Evolutionary conservation across 352 stramenopile species (phyloP), one percentile per base, ranked within the genome.

Genomic region (Thalassiosira livingstoniorum): DNA sequence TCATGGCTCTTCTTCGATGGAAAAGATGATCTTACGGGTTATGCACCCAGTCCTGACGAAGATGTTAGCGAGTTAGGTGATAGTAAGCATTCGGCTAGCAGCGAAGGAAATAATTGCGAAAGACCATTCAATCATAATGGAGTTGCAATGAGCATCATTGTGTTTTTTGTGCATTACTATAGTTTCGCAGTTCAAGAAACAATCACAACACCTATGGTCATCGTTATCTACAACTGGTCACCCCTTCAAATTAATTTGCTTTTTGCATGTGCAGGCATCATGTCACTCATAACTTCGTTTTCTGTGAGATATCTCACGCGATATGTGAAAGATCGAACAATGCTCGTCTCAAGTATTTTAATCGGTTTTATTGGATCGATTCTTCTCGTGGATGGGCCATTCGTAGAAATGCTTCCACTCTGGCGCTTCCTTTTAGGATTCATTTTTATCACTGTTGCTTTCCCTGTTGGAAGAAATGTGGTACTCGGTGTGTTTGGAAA

Each of bases 101-200:
- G 43, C 15, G 29, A 39, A 43, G 31, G 18, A 4, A 66, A 35
- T 35, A 29, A 32, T 15, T n/a, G 64, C 13, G 34, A 71, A 4
- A 60, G 57, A 7, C 60, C 81, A 51, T 83, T 83, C 39, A 86
- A 88, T 68, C 39, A 29, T n/a, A 78, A 72, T 29, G 80, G 80
- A 25, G 53, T 88, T 31, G 39, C 43, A 2, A 62, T 80, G 57
- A 77, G 75, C 80, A 83, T 90, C 25, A 54, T 83, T 13, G 53
- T 85, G 0, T 90, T 90, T 57, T 86, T 77, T 61, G 73, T 86
- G 27, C 84, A 90, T 74, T 90, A 78, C 67, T 90, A 88, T 45
- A 78, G 43, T 23, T 90, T 90, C 70, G 83, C 83, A 2, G 72
- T 90, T 5, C 83, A 90, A 72, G 83, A 90, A 64, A 90, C 83